phyloP scores from a whole-genome alignment of 176 grass and related monocot species.

The Bothriochloa decipiens region DNA sequence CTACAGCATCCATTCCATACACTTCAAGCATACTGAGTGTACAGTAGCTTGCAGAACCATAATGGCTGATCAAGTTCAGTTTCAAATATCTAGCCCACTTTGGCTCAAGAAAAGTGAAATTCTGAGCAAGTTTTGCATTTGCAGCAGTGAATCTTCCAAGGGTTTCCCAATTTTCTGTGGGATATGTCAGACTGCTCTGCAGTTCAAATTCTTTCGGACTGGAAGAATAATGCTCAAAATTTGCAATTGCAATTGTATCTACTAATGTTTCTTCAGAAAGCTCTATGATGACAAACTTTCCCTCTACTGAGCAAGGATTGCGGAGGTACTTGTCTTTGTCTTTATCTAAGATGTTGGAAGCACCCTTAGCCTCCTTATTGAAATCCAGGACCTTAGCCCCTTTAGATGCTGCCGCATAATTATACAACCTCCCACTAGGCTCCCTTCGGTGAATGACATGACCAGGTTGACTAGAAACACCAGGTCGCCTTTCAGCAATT shows the following conservation, averaged over 20 bases:
- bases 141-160: conserved; percentile 75
- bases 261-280: conserved; percentile 99
- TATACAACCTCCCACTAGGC: conserved; percentile 89
- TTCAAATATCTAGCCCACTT: conserved; percentile 95
- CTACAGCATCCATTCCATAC: conserved; percentile 96
- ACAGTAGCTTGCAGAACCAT: conserved; percentile 87
- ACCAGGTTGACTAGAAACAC: conserved; percentile 50
- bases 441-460: conserved; percentile 83
- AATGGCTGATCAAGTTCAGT: conserved; percentile 84
- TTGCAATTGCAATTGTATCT: conserved; percentile 77
- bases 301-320: conserved; percentile 92
- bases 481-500: conserved; percentile 62
- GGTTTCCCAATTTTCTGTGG: conserved; percentile 80
- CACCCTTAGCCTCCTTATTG: conserved; percentile 97
- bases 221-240: conserved; percentile 96
- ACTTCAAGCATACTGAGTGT: conserved; percentile 91
- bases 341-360: conserved; percentile 94
- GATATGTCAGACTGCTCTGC: conserved; percentile 77
- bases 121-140: conserved; percentile 78
- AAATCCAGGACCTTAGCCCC: conserved; percentile 82
- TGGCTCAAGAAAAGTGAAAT: conserved; percentile 68
- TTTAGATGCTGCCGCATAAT: conserved; percentile 86
- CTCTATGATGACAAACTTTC: conserved; percentile 91
- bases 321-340: conserved; percentile 94
- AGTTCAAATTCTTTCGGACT: conserved; percentile 90